Evolutionary conservation across 306 rosid species (phyloP).

Genomic region (Vigna nakashimae): DNA sequence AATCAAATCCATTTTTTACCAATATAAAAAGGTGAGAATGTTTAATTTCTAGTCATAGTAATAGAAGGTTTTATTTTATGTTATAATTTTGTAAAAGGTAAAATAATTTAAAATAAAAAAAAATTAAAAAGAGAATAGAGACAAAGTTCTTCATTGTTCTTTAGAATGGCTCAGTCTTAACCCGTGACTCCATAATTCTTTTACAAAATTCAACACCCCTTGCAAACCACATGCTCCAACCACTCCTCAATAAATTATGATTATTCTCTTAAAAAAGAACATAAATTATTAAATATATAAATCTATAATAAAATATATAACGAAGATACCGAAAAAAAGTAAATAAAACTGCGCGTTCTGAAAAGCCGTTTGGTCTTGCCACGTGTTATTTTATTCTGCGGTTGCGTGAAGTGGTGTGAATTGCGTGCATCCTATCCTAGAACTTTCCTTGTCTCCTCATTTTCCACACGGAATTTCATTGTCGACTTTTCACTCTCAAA

Average conservation of each 20-base stretch:
- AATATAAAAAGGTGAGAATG: background rate
- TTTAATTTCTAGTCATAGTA: background rate
- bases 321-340: too few species aligned
- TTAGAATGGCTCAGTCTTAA: slow-evolving; percentile 2
- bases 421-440: background rate
- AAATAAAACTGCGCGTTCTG: background rate
- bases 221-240: slow-evolving; percentile 32
- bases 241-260: background rate
- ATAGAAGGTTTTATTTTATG: too few species aligned
- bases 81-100: background rate
- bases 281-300: background rate
- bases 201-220: slow-evolving; percentile 19
- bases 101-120: too few species aligned
- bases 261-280: background rate
- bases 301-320: too few species aligned
- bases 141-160: background rate
- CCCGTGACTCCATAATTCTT: slow-evolving; percentile 36
- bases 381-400: slow-evolving; percentile 37
- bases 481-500: slow-evolving; percentile 9
- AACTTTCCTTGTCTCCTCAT: slow-evolving; percentile 41
- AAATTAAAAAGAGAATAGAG: background rate
- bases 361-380: background rate
- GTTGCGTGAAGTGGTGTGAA: background rate
- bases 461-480: slow-evolving; percentile 41
- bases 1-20: background rate